A percentile compares a stretch with the other conserved stretches of the same genome.
Evolutionary conservation across 1,284 basidiomycete species (phyloP).

Genomic region (Hemileia vastatrix): DNA sequence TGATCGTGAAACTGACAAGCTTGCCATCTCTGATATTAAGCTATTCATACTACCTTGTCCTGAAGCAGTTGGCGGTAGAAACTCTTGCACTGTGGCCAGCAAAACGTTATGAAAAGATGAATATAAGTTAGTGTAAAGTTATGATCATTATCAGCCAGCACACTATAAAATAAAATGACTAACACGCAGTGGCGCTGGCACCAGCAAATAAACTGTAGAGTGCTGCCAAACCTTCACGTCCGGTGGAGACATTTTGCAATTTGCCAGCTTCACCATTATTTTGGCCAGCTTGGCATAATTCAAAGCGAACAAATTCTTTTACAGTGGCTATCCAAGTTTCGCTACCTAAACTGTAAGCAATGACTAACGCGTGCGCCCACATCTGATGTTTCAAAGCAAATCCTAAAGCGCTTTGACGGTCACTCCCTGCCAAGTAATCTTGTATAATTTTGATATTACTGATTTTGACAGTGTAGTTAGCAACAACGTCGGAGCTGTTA

Average conservation of each 20-base stretch:
- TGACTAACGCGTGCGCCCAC: slow-evolving; percentile 94
- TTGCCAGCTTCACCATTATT: slow-evolving; percentile 15
- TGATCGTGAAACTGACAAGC: slow-evolving; percentile 21
- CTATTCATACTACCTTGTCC: slow-evolving; percentile 39
- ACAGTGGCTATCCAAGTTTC: slow-evolving; percentile 88
- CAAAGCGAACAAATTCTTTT: slow-evolving; percentile 69
- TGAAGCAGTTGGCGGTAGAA: slow-evolving; percentile 51
- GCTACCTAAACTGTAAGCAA: slow-evolving; percentile 84
- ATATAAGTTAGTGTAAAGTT: too few species aligned
- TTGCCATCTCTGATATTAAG: slow-evolving; percentile 47
- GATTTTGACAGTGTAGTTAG: slow-evolving; percentile 13
- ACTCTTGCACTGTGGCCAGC: slow-evolving; percentile 58
- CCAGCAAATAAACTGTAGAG: slow-evolving; percentile 81
- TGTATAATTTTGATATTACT: slow-evolving; percentile 34
- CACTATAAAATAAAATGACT: slow-evolving; percentile 31
- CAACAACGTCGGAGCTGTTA: slow-evolving; percentile 7
- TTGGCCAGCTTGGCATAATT: slow-evolving; percentile 52
- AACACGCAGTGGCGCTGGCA: slow-evolving; percentile 64
- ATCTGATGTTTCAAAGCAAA: slow-evolving; percentile 77
- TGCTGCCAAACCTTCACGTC: slow-evolving; percentile 63
- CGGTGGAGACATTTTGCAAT: slow-evolving; percentile 44
- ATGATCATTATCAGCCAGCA: slow-evolving; percentile 25
- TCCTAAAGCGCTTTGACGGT: slow-evolving; percentile 74
- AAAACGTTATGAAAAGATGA: background rate
- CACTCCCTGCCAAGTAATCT: slow-evolving; percentile 51